phyloP scores from a whole-genome alignment of 257 asterid genomes.

The Gentiana straminea region DNA sequence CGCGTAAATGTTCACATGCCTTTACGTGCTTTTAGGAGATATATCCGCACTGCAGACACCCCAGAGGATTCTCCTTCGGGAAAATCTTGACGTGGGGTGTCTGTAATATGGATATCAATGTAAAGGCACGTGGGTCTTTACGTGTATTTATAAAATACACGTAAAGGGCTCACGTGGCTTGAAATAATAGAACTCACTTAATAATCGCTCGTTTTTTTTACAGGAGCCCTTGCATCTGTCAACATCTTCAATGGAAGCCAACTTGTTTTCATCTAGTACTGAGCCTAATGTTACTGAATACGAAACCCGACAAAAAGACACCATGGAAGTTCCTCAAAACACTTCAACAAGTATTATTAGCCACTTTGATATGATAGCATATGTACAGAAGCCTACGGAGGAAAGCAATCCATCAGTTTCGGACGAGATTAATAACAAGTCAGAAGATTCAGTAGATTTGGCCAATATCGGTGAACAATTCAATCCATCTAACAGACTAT shows the following conservation, averaged over 20 bases:
- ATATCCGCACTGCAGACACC: no score
- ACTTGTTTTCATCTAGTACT: neutral
- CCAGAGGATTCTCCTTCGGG: no score
- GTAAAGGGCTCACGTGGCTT: no score
- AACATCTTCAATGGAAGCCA: constrained; percentile 11
- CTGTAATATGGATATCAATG: no score
- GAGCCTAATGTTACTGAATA: constrained; percentile 6
- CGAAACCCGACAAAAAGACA: neutral
- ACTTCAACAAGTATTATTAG: constrained; percentile 2
- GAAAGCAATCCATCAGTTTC: neutral
- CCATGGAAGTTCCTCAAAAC: constrained; percentile 5
- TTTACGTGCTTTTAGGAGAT: no score
- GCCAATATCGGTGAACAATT: neutral
- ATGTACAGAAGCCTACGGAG: neutral
- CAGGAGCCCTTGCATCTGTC: constrained; percentile 20
- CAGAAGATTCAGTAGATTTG: neutral
- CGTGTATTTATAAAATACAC: no score
- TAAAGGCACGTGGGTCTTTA: no score
- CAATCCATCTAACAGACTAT: neutral
- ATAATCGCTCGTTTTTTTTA: neutral
- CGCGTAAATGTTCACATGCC: no score
- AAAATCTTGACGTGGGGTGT: no score
- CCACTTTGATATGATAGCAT: constrained; percentile 7
- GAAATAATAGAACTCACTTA: no score
- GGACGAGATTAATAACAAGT: neutral